Evolutionary conservation across 2,329 filamentous ascomycete genomes (phyloP).

Genomic region (Ceratocystis eucalypticola): DNA sequence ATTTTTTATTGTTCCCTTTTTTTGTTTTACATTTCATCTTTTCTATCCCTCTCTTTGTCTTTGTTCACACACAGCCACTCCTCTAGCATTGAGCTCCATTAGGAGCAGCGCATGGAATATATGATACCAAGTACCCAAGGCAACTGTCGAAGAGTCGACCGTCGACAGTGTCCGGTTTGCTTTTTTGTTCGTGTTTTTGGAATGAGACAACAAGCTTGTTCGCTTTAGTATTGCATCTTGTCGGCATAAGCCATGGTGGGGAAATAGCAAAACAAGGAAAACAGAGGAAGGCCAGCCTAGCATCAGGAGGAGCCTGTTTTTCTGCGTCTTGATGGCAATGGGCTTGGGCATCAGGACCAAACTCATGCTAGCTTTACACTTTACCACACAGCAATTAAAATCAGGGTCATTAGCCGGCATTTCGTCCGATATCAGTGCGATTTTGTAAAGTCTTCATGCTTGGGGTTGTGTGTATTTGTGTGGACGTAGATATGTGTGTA

Average conservation of each 20-base stretch:
- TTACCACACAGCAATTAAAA: not conserved
- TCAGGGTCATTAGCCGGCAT: not conserved
- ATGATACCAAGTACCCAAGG: constrained; percentile 15
- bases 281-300: not conserved
- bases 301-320: not conserved
- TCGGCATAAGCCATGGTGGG: not conserved
- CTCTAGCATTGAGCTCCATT: constrained; percentile 10
- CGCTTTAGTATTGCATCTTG: not conserved
- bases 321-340: not conserved
- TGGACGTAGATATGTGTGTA: not conserved
- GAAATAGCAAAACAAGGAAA: not conserved
- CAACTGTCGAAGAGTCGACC: constrained; percentile 5
- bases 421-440: not conserved
- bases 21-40: not conserved
- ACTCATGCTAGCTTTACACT: not conserved
- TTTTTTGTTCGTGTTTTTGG: constrained; percentile 8
- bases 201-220: not conserved
- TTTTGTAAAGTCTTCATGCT: not conserved
- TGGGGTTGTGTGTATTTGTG: not conserved
- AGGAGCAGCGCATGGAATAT: constrained; percentile 10
- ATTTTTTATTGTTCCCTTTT: not conserved
- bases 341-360: constrained; percentile 7
- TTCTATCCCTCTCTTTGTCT: not conserved
- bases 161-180: constrained; percentile 15
- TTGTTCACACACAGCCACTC: constrained; percentile 1